phyloP scores from a whole-genome alignment of 164 flowering plant species.

The Warburgia ugandensis region DNA sequence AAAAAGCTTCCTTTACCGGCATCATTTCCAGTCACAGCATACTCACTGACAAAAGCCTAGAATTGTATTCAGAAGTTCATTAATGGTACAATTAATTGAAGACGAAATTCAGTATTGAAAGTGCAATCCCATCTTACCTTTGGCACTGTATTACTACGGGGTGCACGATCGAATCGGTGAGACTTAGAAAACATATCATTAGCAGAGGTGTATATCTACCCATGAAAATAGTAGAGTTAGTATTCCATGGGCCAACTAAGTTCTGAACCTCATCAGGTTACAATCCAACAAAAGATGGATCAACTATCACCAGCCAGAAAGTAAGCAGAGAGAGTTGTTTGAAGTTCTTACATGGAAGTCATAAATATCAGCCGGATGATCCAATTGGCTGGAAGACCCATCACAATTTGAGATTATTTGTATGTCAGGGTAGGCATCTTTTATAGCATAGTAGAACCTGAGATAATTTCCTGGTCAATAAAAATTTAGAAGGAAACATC shows the following conservation, averaged over 20 bases:
- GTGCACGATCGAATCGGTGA: slow-evolving; percentile 45
- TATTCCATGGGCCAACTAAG: too few species aligned
- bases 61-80: slow-evolving; percentile 1
- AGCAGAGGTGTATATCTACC: slow-evolving; percentile 63
- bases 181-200: slow-evolving; percentile 39
- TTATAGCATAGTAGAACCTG: slow-evolving; percentile 66
- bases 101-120: not conserved
- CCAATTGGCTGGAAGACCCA: slow-evolving; percentile 56
- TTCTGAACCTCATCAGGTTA: too few species aligned
- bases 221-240: too few species aligned
- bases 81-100: not conserved
- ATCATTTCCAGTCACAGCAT: slow-evolving; percentile 86
- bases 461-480: slow-evolving; percentile 69
- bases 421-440: slow-evolving; percentile 68
- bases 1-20: slow-evolving; percentile 77
- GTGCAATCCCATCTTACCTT: slow-evolving; percentile 42
- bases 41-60: slow-evolving; percentile 96
- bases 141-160: slow-evolving; percentile 53
- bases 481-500: not conserved
- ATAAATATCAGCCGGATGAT: slow-evolving; percentile 90
- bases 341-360: slow-evolving; percentile 76
- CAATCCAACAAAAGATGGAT: not conserved
- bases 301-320: not conserved
- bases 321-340: not conserved
- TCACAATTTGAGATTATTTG: slow-evolving; percentile 85